Percentiles rank a stretch among this genome's conserved stretches.
phyloP scores from a whole-genome alignment of 495 filamentous ascomycete genomes.

The Geoglossum glabrum region DNA sequence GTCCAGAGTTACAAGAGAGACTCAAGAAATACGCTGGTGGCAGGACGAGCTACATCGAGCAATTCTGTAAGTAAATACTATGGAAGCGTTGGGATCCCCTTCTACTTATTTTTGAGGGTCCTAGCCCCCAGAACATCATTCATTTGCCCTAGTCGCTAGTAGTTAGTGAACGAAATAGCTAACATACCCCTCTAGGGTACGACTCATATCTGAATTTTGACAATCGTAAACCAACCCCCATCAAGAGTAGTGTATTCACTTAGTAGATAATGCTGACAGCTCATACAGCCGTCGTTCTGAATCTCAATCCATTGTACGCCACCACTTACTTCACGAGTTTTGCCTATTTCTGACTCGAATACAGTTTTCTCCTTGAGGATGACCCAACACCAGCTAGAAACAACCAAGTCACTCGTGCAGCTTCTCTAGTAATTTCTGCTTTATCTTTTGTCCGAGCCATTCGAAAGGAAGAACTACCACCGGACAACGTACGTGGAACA shows the following conservation, averaged over 20 bases:
- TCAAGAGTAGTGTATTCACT: background rate
- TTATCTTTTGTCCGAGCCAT: slow-evolving; percentile 87
- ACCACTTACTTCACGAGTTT: background rate
- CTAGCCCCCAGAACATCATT: background rate
- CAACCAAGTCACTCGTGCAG: slow-evolving; percentile 86
- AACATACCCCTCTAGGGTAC: slow-evolving; percentile 47
- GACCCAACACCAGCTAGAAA: slow-evolving; percentile 91
- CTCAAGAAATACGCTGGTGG: slow-evolving; percentile 84
- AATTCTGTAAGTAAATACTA: slow-evolving; percentile 60
- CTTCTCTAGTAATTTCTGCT: slow-evolving; percentile 77
- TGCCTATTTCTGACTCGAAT: background rate
- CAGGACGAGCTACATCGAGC: slow-evolving; percentile 92
- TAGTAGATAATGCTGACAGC: background rate
- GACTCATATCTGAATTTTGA: slow-evolving; percentile 97
- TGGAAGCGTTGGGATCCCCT: background rate
- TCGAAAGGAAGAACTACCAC: slow-evolving; percentile 77
- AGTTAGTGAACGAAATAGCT: background rate
- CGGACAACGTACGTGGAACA: slow-evolving; percentile 62
- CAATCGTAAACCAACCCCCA: slow-evolving; percentile 37
- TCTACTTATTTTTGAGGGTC: background rate
- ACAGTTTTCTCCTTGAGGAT: slow-evolving; percentile 77
- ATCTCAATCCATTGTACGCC: slow-evolving; percentile 67
- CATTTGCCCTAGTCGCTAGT: background rate
- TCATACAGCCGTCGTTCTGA: slow-evolving; percentile 60
- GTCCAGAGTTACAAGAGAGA: slow-evolving; percentile 67